phyloP scores from a whole-genome alignment of 768 basidiomycete genomes.

The Mycena capillaripes region DNA sequence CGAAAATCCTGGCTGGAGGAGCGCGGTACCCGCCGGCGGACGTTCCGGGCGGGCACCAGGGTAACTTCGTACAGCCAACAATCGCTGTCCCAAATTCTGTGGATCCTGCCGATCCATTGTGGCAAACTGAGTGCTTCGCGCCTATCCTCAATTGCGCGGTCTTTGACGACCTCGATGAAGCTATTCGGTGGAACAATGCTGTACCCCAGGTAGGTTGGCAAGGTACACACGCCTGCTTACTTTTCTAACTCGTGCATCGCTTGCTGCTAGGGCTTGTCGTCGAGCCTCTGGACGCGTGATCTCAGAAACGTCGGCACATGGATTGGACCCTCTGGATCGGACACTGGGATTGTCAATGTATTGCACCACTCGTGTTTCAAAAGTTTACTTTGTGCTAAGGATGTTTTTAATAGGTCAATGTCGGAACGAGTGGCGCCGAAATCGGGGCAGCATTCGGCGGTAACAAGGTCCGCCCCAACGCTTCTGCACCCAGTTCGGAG shows the following conservation, averaged over 20 bases:
- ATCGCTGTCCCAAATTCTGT: conserved; percentile 78
- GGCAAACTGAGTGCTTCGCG: conserved; percentile 89
- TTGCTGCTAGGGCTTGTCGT: conserved; percentile 79
- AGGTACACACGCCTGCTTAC: conserved; percentile 21
- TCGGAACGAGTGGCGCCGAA: conserved; percentile 72
- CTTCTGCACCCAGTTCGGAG: conserved; percentile 27
- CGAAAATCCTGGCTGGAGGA: conserved; percentile 85
- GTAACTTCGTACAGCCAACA: conserved; percentile 93
- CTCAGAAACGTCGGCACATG: conserved; percentile 89
- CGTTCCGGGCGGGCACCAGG: conserved; percentile 59
- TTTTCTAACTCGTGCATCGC: conserved; percentile 28
- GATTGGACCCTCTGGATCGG: conserved; percentile 92
- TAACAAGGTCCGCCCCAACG: conserved; percentile 77
- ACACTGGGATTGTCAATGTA: conserved; percentile 94
- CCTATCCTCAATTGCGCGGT: conserved; percentile 90
- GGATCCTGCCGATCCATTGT: conserved; percentile 69
- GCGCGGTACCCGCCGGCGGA: conserved; percentile 60
- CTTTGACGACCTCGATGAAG: conserved; percentile 89
- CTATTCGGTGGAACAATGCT: conserved; percentile 91
- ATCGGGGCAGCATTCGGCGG: conserved; percentile 92
- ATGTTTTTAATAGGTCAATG: conserved; percentile 60
- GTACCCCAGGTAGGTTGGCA: conserved; percentile 75
- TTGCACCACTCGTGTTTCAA: conserved; percentile 43
- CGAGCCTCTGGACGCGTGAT: conserved; percentile 92
- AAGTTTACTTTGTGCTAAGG: conserved; percentile 28